Evolutionary conservation across 805 yeast genomes (phyloP).

Genomic region (Saturnispora galanensis): DNA sequence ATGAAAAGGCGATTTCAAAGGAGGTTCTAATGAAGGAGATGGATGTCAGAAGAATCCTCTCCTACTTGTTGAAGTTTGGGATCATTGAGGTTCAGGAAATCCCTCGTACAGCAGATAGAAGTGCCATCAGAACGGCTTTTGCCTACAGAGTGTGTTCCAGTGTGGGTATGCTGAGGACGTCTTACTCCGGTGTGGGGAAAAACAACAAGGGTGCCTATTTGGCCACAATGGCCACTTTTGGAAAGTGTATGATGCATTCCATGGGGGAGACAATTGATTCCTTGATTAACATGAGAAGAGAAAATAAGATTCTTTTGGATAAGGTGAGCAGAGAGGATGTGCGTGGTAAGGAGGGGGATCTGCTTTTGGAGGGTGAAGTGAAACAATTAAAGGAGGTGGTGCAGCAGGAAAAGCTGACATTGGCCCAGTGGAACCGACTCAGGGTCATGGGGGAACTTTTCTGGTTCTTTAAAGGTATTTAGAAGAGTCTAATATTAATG

Average conservation of each 20-base stretch:
- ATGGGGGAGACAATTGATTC: conserved; percentile 43
- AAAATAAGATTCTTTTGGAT: conserved; percentile 56
- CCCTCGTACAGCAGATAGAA: conserved; percentile 84
- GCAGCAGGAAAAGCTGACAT: conserved; percentile 42
- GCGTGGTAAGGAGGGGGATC: conserved; percentile 66
- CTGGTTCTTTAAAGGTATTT: conserved; percentile 23
- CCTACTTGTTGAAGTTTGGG: conserved; percentile 57
- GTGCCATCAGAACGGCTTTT: conserved; percentile 80
- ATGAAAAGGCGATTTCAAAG: conserved; percentile 75
- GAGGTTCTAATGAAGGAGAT: conserved; percentile 68
- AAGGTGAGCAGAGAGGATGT: conserved; percentile 89
- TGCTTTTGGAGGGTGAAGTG: conserved; percentile 65
- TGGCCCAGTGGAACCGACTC: conserved; percentile 47
- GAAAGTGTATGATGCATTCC: conserved; percentile 37
- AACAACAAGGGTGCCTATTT: conserved; percentile 13
- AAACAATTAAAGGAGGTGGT: conserved; percentile 56
- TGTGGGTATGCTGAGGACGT: conserved; percentile 4
- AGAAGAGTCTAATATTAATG: background rate
- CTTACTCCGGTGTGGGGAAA: conserved; percentile 1
- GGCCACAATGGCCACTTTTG: conserved; percentile 28
- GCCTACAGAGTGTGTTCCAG: conserved; percentile 48
- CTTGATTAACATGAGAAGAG: conserved; percentile 43
- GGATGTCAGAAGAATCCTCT: conserved; percentile 62
- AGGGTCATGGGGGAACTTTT: conserved; percentile 49
- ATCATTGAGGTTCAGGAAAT: conserved; percentile 86